Evolutionary conservation across 164 flowering plant species (phyloP).

Genomic region (Warburgia ugandensis): DNA sequence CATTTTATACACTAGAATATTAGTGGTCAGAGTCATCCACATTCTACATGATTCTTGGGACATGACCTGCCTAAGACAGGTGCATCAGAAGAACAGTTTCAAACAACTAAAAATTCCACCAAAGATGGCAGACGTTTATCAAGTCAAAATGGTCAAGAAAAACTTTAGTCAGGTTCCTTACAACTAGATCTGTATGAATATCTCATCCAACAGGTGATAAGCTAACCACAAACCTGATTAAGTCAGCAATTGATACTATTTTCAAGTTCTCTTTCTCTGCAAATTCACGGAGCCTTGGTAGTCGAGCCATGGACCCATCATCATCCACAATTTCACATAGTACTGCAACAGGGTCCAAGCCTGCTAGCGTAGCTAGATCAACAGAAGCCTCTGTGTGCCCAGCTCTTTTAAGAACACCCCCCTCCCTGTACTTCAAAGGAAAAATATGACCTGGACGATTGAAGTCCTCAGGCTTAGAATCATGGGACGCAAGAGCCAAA

Average conservation of each 20-base stretch:
- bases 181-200: no score
- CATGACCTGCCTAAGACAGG: no score
- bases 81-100: no score
- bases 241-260: slow-evolving; percentile 82
- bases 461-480: slow-evolving; percentile 83
- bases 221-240: slow-evolving; percentile 69
- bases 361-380: slow-evolving; percentile 84
- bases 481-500: slow-evolving; percentile 63
- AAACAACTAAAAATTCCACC: no score
- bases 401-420: slow-evolving; percentile 96
- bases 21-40: no score
- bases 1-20: no score
- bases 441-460: slow-evolving; percentile 98
- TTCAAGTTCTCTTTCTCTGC: slow-evolving; percentile 66
- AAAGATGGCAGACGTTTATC: no score
- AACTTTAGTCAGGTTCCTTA: no score
- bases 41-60: no score
- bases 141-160: no score
- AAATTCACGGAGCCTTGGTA: slow-evolving; percentile 79
- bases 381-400: slow-evolving; percentile 98
- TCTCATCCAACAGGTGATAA: no score
- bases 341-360: slow-evolving; percentile 75
- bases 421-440: slow-evolving; percentile 86
- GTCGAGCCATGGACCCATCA: slow-evolving; percentile 96
- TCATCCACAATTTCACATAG: slow-evolving; percentile 92